Base-by-base conservation (phyloP, 192 early-diverging fungal genomes). In the Mortierella claussenii region DNA sequence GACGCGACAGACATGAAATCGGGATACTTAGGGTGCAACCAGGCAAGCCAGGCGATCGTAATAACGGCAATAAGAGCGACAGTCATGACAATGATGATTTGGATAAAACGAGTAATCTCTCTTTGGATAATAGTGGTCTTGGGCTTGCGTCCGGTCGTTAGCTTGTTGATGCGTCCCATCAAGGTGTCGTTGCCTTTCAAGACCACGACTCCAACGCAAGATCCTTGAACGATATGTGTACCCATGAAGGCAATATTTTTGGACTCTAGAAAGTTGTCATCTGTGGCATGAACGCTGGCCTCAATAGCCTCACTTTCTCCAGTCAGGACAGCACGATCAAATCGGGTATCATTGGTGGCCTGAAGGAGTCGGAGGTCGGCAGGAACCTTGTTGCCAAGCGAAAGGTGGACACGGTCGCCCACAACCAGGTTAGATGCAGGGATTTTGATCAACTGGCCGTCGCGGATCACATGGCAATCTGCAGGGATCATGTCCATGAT, bases 231-330 rank as follows among this genome's bases (percentile, higher is more conserved):
- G 20, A 94, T 86, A 49, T 87, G 81, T 17, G 79, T 82, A 23
- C 81, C 87, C 84, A 89, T 88, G 70, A 97, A 87, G 28, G 90
- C 93, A 65, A 97, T 83, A 62, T 96, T 96, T 60, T 89, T 87
- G 17, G 89, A 89, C 80, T 95, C 95, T 31, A 95, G 69, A 50
- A 89, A 86, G 59, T 90, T 92, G 5, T 85, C 82, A 82, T 91
- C 90, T 8, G 93, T 96, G 45, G 68, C 47, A 20, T 86, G 79
- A 31, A 82, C 81, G 15, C 83, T 85, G 20, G 85, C 92, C 37
- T 81, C 78, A 26, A 95, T 85, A 8, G 89, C 82, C 23, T 91
- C 86, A 9, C 86, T 76, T 61, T 92, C 89, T 27, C 96, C 96
- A 17, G 96, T 95, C 42, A 96, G 78, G 50, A 89, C 76, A 21